Base-by-base conservation (phyloP, 108 stramenopile genomes). In the Aureococcus anophagefferens region DNA sequence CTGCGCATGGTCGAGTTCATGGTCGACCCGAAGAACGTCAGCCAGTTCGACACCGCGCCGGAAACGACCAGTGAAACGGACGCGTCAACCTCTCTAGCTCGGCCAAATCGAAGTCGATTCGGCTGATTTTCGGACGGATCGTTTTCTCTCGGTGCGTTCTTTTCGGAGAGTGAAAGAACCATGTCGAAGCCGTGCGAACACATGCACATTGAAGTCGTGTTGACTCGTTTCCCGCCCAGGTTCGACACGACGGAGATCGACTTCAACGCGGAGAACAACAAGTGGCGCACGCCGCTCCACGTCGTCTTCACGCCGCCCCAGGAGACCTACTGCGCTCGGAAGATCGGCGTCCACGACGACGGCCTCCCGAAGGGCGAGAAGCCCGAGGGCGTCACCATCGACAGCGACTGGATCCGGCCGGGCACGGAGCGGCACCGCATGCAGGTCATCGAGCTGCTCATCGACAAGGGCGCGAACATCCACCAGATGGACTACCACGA, bases 281-380 rank as follows among this genome's bases (percentile, higher is more conserved):
- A 74, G 62, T 71, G 71, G 65, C 45, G 81, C 72, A 81, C 81
- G 40, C 78, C 81, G 32, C 67, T 81, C 30, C 74, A 76, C 71
- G 70, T 81, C 30, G 79, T 73, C 25, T 81, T 81, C 74, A 80
- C 81, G 18, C 79, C 79, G 31, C 81, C 81, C 30, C 65, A 65
- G 5, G 70, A 30, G n/a, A 71, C 70, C 16, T 71, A n/a, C 70
- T 71, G 46, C 13, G 63, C 70, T 0, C 33, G 62, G 4, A 28
- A 32, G 28, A 63, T 32, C 14, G 70, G 70, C 4, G 62, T 59
- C 3, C 9, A 63, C 17, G 9, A 30, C 14, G 5, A 33, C 5
- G 72, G 72, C 36, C 28, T 46, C 17, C 65, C 65, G 36, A 44
- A 66, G 65, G 25, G 30, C 16, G 44, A 72, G 30, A 40, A 33